Evolutionary conservation across 202 grass and related monocot genomes (phyloP).

Genomic region (Elaeis oleifera): DNA sequence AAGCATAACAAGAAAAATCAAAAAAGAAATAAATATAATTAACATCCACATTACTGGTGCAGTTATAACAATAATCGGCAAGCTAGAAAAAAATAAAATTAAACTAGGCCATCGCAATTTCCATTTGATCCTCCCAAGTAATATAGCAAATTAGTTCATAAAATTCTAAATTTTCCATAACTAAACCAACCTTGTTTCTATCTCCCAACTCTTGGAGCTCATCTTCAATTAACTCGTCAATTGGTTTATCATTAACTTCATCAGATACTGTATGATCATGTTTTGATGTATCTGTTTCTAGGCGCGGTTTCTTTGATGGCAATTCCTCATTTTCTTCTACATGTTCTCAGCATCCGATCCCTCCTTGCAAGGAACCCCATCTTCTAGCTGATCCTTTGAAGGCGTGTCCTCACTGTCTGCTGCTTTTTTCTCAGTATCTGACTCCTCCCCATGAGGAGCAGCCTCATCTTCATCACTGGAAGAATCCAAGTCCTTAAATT

Average conservation of each 20-base stretch:
- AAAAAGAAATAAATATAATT: too few relatives aligned
- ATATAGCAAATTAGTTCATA: too few relatives aligned
- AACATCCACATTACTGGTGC: too few relatives aligned
- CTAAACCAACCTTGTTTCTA: constrained; percentile 60
- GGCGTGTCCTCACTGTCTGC: constrained; percentile 25
- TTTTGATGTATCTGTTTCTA: constrained; percentile 27
- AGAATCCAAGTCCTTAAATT: constrained; percentile 82
- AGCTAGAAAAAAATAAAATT: too few relatives aligned
- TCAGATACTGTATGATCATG: constrained; percentile 16
- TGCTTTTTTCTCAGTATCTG: constrained; percentile 33
- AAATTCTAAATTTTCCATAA: neutral
- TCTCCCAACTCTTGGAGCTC: constrained; percentile 73
- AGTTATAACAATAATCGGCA: too few relatives aligned
- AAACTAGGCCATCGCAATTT: too few relatives aligned
- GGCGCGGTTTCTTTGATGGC: constrained; percentile 53
- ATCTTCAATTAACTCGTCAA: constrained; percentile 90
- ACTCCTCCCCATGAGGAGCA: neutral
- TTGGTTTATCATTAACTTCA: constrained; percentile 45
- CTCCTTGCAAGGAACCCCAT: constrained; percentile 3
- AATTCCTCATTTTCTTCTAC: constrained; percentile 33
- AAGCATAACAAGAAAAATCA: too few relatives aligned
- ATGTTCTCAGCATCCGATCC: constrained; percentile 27
- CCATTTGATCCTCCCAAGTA: too few relatives aligned
- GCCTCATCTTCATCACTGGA: constrained; percentile 48
- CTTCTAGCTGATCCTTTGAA: constrained; percentile 29